Evolutionary conservation across 371 early-diverging fungal species (phyloP).

Genomic region (Mucor velutinosus): DNA sequence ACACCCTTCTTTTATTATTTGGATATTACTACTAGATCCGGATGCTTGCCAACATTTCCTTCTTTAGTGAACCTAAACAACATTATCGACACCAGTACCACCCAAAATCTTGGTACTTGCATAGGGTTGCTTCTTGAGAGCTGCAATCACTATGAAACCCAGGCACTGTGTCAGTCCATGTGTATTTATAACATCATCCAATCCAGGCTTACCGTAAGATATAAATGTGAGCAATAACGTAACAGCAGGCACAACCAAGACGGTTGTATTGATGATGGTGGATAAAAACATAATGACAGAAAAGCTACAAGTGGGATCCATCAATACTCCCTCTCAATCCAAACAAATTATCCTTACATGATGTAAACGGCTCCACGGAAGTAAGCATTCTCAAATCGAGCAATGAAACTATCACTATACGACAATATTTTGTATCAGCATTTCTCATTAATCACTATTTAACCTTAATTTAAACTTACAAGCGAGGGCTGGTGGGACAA

Average conservation of each 20-base stretch:
- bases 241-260: slow-evolving; percentile 37
- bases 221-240: slow-evolving; percentile 37
- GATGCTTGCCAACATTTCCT: neutral
- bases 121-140: slow-evolving; percentile 44
- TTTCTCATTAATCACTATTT: neutral
- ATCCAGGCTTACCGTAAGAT: slow-evolving; percentile 35
- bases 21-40: neutral
- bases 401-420: slow-evolving; percentile 41
- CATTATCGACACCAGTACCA: slow-evolving; percentile 48
- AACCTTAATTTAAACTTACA: slow-evolving; percentile 30
- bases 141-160: slow-evolving; percentile 37
- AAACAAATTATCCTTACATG: slow-evolving; percentile 26
- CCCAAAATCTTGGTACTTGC: slow-evolving; percentile 43
- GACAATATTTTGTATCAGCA: neutral
- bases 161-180: neutral
- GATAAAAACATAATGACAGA: slow-evolving; percentile 49
- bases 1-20: neutral
- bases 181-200: neutral
- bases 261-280: slow-evolving; percentile 26
- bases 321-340: neutral
- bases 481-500: slow-evolving; percentile 51
- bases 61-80: slow-evolving; percentile 23
- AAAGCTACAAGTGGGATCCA: slow-evolving; percentile 14
- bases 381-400: slow-evolving; percentile 43
- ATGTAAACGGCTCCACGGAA: slow-evolving; percentile 39